Conservation (phyloP, 1,284 basidiomycete species). For the Anthracocystis panici-leucophaei region DNA sequence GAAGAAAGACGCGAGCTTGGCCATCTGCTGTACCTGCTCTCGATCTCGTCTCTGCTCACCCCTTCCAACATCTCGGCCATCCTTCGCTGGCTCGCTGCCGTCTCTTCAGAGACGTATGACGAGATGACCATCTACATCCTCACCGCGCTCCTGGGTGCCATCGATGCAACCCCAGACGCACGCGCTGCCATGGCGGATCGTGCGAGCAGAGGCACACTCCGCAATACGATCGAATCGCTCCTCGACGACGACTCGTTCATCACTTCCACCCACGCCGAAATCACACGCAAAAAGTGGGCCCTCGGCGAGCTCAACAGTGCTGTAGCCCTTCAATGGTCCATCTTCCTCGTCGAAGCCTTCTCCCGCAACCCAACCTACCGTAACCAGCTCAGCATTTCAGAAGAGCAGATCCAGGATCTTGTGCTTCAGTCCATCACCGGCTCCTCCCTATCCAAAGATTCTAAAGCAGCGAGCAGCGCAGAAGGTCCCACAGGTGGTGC, state of each 20-base stretch:
- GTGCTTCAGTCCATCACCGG: conserved; percentile 53
- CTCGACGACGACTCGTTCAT: conserved; percentile 66
- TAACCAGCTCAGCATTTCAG: conserved; percentile 55
- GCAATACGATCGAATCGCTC: conserved; percentile 44
- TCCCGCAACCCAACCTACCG: conserved; percentile 53
- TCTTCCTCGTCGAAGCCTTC: conserved; percentile 72
- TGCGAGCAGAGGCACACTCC: conserved; percentile 38
- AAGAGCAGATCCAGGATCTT: conserved; percentile 58
- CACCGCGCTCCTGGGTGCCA: conserved; percentile 76
- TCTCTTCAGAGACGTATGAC: conserved; percentile 51
- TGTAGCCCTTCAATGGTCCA: conserved; percentile 85
- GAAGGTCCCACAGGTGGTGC: conserved; percentile 83
- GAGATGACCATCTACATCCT: conserved; percentile 79
- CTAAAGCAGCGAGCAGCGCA: conserved; percentile 76
- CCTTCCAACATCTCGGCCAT: conserved; percentile 50
- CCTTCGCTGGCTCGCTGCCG: conserved; percentile 52
- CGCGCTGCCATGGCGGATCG: conserved; percentile 51
- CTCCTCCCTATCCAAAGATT: conserved; percentile 72
- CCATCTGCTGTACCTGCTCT: conserved; percentile 64
- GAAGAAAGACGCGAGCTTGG: conserved; percentile 63
- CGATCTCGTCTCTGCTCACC: conserved; percentile 58
- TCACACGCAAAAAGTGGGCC: conserved; percentile 74
- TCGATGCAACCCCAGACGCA: conserved; percentile 76
- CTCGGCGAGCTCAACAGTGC: conserved; percentile 81
- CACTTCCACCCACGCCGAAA: conserved; percentile 61